Evolutionary conservation across 1,284 basidiomycete species (phyloP).

Genomic region (Agroathelia rolfsii): DNA sequence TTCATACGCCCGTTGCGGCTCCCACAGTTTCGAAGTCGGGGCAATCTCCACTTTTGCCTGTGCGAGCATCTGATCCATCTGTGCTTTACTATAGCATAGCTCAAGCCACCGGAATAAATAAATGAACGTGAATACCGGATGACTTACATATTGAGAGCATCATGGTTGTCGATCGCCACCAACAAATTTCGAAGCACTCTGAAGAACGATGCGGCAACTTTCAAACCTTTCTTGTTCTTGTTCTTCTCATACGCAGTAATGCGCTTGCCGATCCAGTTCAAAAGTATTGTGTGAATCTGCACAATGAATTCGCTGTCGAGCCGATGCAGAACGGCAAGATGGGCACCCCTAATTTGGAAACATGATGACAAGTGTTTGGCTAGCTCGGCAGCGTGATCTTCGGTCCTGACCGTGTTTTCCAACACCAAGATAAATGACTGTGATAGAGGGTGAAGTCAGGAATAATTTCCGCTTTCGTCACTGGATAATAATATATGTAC

Average conservation of each 20-base stretch:
- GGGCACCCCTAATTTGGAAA: constrained; percentile 81
- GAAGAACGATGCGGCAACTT: constrained; percentile 66
- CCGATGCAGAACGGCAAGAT: constrained; percentile 71
- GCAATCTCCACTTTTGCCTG: constrained; percentile 62
- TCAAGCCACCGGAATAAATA: neutral
- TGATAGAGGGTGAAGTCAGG: constrained; percentile 3
- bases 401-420: constrained; percentile 51
- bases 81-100: constrained; percentile 57
- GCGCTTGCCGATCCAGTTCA: constrained; percentile 68
- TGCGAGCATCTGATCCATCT: constrained; percentile 70
- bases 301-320: constrained; percentile 65
- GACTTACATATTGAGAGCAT: constrained; percentile 72
- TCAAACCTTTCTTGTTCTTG: constrained; percentile 51
- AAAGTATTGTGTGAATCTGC: constrained; percentile 62
- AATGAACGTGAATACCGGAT: constrained; percentile 2
- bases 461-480: constrained; percentile 4
- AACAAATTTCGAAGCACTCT: constrained; percentile 63
- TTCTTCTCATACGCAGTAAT: constrained; percentile 44
- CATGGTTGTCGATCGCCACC: constrained; percentile 52
- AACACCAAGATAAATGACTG: constrained; percentile 76
- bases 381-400: constrained; percentile 59
- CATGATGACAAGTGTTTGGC: constrained; percentile 70
- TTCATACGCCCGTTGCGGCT: constrained; percentile 79
- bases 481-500: constrained; percentile 32
- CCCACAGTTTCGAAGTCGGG: constrained; percentile 69